Conservation (phyloP, 78 protist species). For the Emiliania huxleyi region DNA sequence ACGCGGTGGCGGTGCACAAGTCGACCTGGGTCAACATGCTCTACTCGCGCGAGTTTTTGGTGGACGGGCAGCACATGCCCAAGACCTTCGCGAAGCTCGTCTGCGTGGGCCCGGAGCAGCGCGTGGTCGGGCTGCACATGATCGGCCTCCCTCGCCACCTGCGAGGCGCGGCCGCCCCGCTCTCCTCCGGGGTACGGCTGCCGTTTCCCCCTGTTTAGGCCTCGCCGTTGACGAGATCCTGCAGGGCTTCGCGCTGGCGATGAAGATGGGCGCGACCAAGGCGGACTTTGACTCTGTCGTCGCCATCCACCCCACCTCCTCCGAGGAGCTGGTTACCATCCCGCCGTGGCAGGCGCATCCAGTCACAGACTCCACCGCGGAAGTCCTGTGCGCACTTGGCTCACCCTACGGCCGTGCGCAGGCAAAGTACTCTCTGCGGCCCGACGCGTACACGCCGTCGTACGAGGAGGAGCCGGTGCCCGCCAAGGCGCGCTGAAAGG, state of each 20-base stretch:
- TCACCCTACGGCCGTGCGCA: neutral
- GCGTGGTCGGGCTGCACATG: slow-evolving; percentile 83
- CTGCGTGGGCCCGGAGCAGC: slow-evolving; percentile 55
- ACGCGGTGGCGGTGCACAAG: slow-evolving; percentile 60
- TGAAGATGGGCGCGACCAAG: slow-evolving; percentile 52
- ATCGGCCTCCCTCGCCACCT: too few relatives aligned
- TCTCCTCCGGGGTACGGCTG: too few relatives aligned
- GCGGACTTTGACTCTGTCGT: slow-evolving; percentile 73
- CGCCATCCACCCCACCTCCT: slow-evolving; percentile 88
- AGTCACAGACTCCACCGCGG: neutral
- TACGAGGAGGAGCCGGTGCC: neutral
- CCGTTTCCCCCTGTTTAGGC: too few relatives aligned
- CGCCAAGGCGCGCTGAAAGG: neutral
- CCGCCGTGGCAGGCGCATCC: slow-evolving; percentile 21
- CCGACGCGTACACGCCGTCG: neutral
- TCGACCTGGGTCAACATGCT: slow-evolving; percentile 69
- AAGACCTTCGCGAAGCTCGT: slow-evolving; percentile 83
- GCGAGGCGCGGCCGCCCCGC: too few relatives aligned
- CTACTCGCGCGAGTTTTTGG: neutral
- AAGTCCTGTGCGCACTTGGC: neutral
- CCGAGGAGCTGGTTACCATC: slow-evolving; percentile 79
- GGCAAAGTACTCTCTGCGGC: neutral
- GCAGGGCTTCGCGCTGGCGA: slow-evolving; percentile 60
- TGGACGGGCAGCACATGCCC: slow-evolving; percentile 26
- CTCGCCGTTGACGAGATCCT: slow-evolving; percentile 85